Evolutionary conservation across 805 yeast genomes (phyloP).

Genomic region (Candida hungchunana): DNA sequence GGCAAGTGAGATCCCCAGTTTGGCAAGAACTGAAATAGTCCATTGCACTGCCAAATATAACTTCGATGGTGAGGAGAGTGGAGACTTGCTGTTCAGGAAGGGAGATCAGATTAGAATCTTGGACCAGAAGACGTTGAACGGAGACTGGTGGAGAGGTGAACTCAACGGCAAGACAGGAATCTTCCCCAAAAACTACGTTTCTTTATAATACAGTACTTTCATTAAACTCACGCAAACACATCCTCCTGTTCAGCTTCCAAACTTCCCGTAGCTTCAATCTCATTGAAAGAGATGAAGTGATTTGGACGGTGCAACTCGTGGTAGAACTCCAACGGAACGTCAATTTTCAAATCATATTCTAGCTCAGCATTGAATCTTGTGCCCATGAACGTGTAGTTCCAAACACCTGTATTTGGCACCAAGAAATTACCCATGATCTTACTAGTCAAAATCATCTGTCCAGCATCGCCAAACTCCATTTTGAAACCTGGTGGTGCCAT

Average conservation of each 20-base stretch:
- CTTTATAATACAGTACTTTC: background rate
- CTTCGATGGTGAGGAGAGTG: conserved; percentile 33
- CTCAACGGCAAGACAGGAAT: conserved; percentile 17
- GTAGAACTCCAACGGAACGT: conserved; percentile 77
- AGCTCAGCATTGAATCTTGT: conserved; percentile 70
- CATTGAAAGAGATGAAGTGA: conserved; percentile 76
- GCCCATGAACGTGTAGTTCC: conserved; percentile 92
- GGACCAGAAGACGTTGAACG: conserved; percentile 15
- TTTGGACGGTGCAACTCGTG: conserved; percentile 84
- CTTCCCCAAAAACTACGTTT: conserved; percentile 23
- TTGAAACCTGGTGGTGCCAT: conserved; percentile 65
- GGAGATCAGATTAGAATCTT: conserved; percentile 42
- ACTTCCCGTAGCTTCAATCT: conserved; percentile 45
- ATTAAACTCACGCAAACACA: conserved; percentile 40
- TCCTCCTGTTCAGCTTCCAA: conserved; percentile 67
- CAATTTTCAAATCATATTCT: conserved; percentile 62
- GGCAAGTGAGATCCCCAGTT: background rate
- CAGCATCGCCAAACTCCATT: conserved; percentile 50
- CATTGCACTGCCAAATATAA: conserved; percentile 38
- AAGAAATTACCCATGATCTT: conserved; percentile 75
- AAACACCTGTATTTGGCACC: conserved; percentile 77
- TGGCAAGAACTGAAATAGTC: conserved; percentile 9
- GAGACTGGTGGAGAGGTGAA: conserved; percentile 26
- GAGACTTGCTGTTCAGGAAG: conserved; percentile 39
- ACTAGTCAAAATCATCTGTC: conserved; percentile 73